Evolutionary conservation across 1,284 basidiomycete genomes (phyloP), one percentile per base, ranked within the genome.

Genomic region (Ceratobasidium sp.): DNA sequence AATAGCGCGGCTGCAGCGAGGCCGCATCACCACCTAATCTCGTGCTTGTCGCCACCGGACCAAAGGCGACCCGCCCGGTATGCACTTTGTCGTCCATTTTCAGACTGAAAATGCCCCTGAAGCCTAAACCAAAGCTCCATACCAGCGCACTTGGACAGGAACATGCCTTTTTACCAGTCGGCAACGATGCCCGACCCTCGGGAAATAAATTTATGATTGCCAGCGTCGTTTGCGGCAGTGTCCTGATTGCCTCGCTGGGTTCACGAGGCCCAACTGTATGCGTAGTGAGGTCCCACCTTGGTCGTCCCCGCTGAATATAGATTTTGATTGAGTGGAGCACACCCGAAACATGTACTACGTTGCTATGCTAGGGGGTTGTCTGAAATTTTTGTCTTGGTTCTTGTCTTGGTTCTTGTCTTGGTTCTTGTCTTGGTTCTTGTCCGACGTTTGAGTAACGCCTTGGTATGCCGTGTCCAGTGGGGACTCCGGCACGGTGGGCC

Each of bases 341-440:
- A 27, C 61, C 61, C 68, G 68, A 72, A 72, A 72, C 68, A 49
- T 24, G 56, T 72, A 13, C 16, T 61, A 41, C 14, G 43, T 24
- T 48, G 62, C 62, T 48, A 63, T 63, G 62, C 62, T 63, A 31
- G 62, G 43, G 62, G 43, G 41, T 43, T 63, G 62, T 63, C 43
- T 53, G 22, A 43, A 34, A 63, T 49, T 27, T 27, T 63, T 43
- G 29, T 56, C 54, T 56, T 34, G 29, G 54, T 56, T 53, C 51
- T 53, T 53, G 59, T n/a, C n/a, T n/a, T n/a, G n/a, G n/a, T n/a
- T n/a, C n/a, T n/a, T n/a, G n/a, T n/a, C n/a, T n/a, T n/a, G 34
- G 48, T 6, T 13, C 37, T 41, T 5, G 5, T n/a, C 53, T 24
- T 54, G 27, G 8, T 31, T 13, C 22, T 29, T 27, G 59, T 46